These are phyloP conservation scores for Spathaspora gorwiae DNA, from an alignment of 805 yeast species.

Conservation along the genomic window DNA sequence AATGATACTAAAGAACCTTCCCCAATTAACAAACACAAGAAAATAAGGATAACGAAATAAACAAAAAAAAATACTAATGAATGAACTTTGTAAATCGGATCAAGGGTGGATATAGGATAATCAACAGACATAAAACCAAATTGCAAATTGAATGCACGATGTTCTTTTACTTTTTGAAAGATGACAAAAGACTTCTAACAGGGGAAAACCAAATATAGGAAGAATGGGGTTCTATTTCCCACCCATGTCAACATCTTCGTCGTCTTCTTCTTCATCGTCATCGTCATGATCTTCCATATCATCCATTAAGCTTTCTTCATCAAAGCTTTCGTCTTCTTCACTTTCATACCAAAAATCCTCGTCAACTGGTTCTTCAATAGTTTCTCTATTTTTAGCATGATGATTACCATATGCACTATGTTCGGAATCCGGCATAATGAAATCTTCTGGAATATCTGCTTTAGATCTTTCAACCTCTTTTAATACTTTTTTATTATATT, in stretches of 20 bases:
- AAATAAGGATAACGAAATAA: too few species aligned
- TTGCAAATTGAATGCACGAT: too few species aligned
- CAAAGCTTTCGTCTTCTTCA: constrained; percentile 43
- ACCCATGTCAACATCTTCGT: constrained; percentile 29
- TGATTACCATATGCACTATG: constrained; percentile 37
- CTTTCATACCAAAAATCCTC: constrained; percentile 82
- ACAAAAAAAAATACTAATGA: too few species aligned
- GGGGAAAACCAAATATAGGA: too few species aligned
- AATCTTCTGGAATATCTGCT: constrained; percentile 82
- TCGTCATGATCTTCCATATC: constrained; percentile 49
- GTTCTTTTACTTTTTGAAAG: too few species aligned
- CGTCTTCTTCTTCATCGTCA: constrained; percentile 56
- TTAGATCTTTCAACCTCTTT: constrained; percentile 82
- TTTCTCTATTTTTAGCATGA: constrained; percentile 35
- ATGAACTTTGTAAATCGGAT: too few species aligned
- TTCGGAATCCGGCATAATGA: constrained; percentile 70
- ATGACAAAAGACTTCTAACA: too few species aligned
- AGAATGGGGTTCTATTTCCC: constrained; percentile 1
- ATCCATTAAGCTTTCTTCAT: constrained; percentile 45
- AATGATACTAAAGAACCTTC: too few species aligned
- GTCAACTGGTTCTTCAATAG: constrained; percentile 55
- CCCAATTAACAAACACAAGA: too few species aligned
- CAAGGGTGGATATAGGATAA: too few species aligned
- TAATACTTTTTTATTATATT: constrained; percentile 68
- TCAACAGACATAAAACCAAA: too few species aligned